These are phyloP conservation scores for Didymellaceae sp. DNA, from an alignment of 2,329 filamentous ascomycete species.

Conservation along the genomic window DNA sequence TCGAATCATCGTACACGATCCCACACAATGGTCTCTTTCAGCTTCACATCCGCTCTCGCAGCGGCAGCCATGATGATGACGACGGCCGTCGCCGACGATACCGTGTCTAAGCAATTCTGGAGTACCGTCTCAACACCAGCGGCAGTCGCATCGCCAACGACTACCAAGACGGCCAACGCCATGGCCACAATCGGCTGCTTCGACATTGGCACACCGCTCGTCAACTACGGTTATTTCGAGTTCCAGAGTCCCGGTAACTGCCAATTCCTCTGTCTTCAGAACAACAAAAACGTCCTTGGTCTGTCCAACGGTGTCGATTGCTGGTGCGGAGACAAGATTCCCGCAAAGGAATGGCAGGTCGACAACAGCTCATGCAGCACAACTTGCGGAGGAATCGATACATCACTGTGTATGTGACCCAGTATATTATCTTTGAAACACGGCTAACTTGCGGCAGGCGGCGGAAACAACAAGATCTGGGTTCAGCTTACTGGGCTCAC, in stretches of 20 bases:
- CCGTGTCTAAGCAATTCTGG: constrained; percentile 26
- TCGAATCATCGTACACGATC: constrained; percentile 9
- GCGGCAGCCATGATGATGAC: constrained; percentile 41
- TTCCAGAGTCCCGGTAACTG: constrained; percentile 65
- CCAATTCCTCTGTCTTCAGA: constrained; percentile 57
- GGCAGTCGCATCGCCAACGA: constrained; percentile 41
- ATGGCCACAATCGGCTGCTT: constrained; percentile 59
- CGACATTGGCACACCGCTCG: constrained; percentile 54
- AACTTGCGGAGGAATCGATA: constrained; percentile 67
- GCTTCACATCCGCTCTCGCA: constrained; percentile 38
- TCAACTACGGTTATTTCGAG: constrained; percentile 55
- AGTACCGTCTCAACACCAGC: constrained; percentile 25
- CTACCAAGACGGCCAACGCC: constrained; percentile 33
- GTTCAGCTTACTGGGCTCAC: constrained; percentile 60
- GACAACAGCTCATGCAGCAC: constrained; percentile 68
- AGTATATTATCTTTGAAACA: background rate
- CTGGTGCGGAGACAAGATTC: constrained; percentile 75
- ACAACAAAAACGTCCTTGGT: constrained; percentile 65
- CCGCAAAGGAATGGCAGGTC: constrained; percentile 61
- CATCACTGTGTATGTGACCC: constrained; percentile 67
- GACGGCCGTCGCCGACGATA: constrained; percentile 32
- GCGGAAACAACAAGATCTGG: constrained; percentile 60
- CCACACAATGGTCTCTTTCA: constrained; percentile 43
- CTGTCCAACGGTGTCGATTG: constrained; percentile 68
- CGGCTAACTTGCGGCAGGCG: constrained; percentile 56